These are phyloP conservation scores for Hypoxylon sp. DNA, from an alignment of 2,329 filamentous ascomycete genomes.

Conservation along the genomic window DNA sequence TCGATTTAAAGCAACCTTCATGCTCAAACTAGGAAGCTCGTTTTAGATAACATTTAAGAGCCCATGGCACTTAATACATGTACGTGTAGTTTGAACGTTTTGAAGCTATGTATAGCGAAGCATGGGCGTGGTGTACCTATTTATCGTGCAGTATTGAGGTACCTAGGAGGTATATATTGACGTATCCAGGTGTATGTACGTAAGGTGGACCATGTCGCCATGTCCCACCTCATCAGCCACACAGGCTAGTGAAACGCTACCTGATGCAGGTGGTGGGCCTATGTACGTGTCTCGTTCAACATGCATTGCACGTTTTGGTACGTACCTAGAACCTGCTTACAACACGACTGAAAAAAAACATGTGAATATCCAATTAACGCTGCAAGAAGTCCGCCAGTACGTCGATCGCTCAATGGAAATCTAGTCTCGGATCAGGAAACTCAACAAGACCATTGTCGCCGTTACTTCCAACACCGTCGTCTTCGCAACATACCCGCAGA, in stretches of 20 bases:
- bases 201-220: no score
- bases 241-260: neutral
- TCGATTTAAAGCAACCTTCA: neutral
- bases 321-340: conserved; percentile 13
- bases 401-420: conserved; percentile 13
- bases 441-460: conserved; percentile 5
- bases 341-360: conserved; percentile 16
- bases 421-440: conserved; percentile 12
- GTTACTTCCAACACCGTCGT: neutral
- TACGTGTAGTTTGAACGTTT: no score
- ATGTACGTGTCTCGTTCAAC: neutral
- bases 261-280: neutral
- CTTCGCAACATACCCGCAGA: conserved; percentile 3
- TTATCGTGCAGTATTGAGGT: no score
- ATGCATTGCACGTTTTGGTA: neutral
- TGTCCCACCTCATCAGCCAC: conserved; percentile 11
- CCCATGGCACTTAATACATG: no score
- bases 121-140: no score
- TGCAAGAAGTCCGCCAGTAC: conserved; percentile 1
- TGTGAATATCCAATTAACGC: conserved; percentile 25
- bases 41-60: no score
- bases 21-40: neutral
- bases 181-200: neutral
- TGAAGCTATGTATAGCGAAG: no score
- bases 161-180: neutral